phyloP scores from a whole-genome alignment of 2,329 filamentous ascomycete species.

The Cladorrhinum sp. region DNA sequence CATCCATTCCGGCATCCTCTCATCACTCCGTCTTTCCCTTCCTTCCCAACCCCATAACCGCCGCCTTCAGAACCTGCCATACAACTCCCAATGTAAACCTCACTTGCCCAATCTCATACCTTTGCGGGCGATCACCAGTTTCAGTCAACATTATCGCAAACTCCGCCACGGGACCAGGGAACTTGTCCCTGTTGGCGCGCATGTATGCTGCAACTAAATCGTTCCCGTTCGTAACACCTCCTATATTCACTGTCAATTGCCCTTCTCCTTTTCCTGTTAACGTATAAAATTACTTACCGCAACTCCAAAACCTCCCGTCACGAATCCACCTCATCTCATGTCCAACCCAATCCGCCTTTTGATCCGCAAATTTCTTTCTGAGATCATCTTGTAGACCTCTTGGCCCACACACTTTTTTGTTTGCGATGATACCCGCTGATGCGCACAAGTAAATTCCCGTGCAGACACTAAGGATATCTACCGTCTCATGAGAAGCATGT shows the following conservation, averaged over 20 bases:
- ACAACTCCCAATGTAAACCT: slow-evolving; percentile 34
- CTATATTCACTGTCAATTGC: slow-evolving; percentile 29
- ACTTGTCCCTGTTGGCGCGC: slow-evolving; percentile 39
- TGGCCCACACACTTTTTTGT: slow-evolving; percentile 47
- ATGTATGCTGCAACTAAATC: slow-evolving; percentile 54
- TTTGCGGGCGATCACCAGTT: slow-evolving; percentile 47
- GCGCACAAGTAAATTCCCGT: slow-evolving; percentile 49
- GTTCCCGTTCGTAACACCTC: slow-evolving; percentile 56
- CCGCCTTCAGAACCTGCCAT: slow-evolving; percentile 40
- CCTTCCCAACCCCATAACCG: slow-evolving; percentile 26
- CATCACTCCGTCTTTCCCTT: not conserved
- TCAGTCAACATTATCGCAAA: slow-evolving; percentile 44
- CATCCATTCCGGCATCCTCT: not conserved
- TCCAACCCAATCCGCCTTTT: slow-evolving; percentile 41
- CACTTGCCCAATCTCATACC: slow-evolving; percentile 40
- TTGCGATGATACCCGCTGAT: slow-evolving; percentile 46
- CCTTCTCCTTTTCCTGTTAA: not conserved
- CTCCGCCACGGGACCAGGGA: slow-evolving; percentile 44
- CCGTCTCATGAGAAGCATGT: slow-evolving; percentile 36
- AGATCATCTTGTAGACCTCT: slow-evolving; percentile 42
- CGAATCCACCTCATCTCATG: slow-evolving; percentile 48
- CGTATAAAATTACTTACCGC: slow-evolving; percentile 43
- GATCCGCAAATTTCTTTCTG: slow-evolving; percentile 34
- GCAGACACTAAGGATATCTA: slow-evolving; percentile 51
- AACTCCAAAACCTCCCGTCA: slow-evolving; percentile 55